Percentiles rank a stretch among this genome's conserved stretches.
Conservation (phyloP, 805 yeast genomes). For the Kodamaea hsintzibuensis region DNA sequence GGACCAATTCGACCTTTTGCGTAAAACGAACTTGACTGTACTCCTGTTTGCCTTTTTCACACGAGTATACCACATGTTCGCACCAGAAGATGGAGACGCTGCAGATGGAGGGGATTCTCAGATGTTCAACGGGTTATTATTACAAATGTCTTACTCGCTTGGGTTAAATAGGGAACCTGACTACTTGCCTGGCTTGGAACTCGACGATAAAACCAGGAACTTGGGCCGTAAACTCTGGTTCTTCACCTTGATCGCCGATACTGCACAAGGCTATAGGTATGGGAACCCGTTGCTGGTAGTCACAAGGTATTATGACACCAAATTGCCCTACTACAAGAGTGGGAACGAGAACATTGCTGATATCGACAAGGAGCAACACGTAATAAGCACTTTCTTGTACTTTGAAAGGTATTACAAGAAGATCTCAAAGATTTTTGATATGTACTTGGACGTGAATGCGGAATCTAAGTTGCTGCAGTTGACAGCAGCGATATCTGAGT, state of each 20-base stretch:
- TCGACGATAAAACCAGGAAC: slow-evolving; percentile 19
- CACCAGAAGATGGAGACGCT: slow-evolving; percentile 64
- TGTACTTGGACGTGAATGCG: slow-evolving; percentile 16
- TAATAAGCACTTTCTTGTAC: slow-evolving; percentile 28
- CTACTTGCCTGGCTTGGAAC: slow-evolving; percentile 28
- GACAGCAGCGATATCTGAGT: slow-evolving; percentile 6
- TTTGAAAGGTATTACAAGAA: slow-evolving; percentile 25
- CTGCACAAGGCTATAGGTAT: slow-evolving; percentile 30
- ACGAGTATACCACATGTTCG: slow-evolving; percentile 53
- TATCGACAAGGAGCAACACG: slow-evolving; percentile 15
- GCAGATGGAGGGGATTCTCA: slow-evolving; percentile 60
- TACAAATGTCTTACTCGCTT: slow-evolving; percentile 46
- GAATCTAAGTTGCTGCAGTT: slow-evolving; percentile 14
- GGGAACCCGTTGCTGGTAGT: slow-evolving; percentile 35
- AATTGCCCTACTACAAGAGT: slow-evolving; percentile 27
- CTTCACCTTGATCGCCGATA: slow-evolving; percentile 29
- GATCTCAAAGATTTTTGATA: slow-evolving; percentile 15
- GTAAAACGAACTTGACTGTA: slow-evolving; percentile 49
- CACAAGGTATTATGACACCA: slow-evolving; percentile 31
- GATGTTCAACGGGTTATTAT: slow-evolving; percentile 35
- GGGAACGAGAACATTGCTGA: slow-evolving; percentile 39
- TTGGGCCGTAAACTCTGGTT: slow-evolving; percentile 63
- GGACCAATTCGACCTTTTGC: slow-evolving; percentile 38
- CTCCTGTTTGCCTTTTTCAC: slow-evolving; percentile 62
- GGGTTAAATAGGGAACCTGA: slow-evolving; percentile 53